These are phyloP conservation scores for Pythium guiyangense DNA, from an alignment of 352 stramenopile species.

Conservation along the genomic window DNA sequence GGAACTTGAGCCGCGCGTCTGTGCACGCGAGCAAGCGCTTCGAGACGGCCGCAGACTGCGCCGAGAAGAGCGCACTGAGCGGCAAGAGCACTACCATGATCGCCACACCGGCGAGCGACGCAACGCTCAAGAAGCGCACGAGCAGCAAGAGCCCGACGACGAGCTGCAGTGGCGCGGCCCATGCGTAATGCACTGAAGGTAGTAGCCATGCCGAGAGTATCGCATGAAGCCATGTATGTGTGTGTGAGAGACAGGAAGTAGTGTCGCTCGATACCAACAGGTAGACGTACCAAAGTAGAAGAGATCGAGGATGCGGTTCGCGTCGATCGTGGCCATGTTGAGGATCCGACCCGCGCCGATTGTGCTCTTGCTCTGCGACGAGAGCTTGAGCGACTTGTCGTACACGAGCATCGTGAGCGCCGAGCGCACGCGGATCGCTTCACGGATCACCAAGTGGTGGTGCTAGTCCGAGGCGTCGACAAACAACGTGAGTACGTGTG, in stretches of 20 bases:
- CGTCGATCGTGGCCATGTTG: slow-evolving; percentile 94
- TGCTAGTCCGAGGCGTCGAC: slow-evolving; percentile 21
- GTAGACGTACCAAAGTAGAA: slow-evolving; percentile 35
- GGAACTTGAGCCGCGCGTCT: slow-evolving; percentile 46
- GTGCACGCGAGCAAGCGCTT: slow-evolving; percentile 43
- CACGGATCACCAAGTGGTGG: slow-evolving; percentile 56
- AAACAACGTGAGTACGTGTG: background rate
- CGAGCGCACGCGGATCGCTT: slow-evolving; percentile 58
- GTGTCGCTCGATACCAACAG: background rate
- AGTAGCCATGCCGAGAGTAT: background rate
- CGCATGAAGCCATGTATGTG: too few species aligned
- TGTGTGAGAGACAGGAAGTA: background rate
- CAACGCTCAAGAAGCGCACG: slow-evolving; percentile 39
- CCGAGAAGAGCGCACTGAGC: slow-evolving; percentile 32
- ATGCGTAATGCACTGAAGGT: slow-evolving; percentile 47
- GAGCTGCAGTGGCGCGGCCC: slow-evolving; percentile 55
- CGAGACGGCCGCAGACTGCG: slow-evolving; percentile 29
- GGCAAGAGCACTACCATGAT: slow-evolving; percentile 58
- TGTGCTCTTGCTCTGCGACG: slow-evolving; percentile 48
- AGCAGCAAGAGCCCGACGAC: slow-evolving; percentile 50
- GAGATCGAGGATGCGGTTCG: slow-evolving; percentile 87
- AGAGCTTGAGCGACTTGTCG: slow-evolving; percentile 50
- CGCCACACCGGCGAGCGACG: slow-evolving; percentile 46
- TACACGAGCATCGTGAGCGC: slow-evolving; percentile 67
- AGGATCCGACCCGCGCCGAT: slow-evolving; percentile 82